Percentiles rank a stretch among this genome's conserved stretches.
Conservation (phyloP, 208 protist genomes). For the Acanthamoeba lugdunensis region DNA sequence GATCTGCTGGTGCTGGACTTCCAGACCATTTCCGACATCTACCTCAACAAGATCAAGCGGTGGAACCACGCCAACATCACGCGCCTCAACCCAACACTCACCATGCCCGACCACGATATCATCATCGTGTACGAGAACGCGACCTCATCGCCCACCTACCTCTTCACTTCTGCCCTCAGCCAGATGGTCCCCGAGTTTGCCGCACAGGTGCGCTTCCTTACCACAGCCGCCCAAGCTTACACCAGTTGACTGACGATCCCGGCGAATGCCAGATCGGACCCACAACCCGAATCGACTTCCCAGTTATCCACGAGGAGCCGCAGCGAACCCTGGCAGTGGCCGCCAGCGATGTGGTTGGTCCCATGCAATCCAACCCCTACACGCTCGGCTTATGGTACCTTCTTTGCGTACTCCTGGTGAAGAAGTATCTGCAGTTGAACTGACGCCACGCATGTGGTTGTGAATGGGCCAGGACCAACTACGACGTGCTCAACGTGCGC, state of each 20-base stretch:
- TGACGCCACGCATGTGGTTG: background rate
- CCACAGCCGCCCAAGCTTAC: background rate
- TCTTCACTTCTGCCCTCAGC: background rate
- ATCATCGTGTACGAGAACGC: background rate
- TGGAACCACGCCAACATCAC: slow-evolving; percentile 29
- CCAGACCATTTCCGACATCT: slow-evolving; percentile 28
- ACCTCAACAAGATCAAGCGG: slow-evolving; percentile 49
- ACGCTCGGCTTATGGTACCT: slow-evolving; percentile 40
- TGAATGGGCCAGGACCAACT: background rate
- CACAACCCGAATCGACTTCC: background rate
- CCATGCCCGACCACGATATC: background rate
- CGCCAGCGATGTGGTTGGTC: background rate
- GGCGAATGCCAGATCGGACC: background rate
- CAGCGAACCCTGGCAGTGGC: background rate
- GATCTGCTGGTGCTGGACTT: background rate
- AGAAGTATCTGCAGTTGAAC: background rate
- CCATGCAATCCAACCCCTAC: background rate
- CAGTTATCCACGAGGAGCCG: background rate
- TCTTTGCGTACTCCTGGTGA: background rate
- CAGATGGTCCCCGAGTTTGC: slow-evolving; percentile 53
- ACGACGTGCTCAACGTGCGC: slow-evolving; percentile 7
- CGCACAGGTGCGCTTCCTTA: background rate
- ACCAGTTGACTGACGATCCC: background rate
- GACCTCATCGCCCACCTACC: background rate
- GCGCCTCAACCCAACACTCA: background rate